Evolutionary conservation across 148 eudicot species (phyloP), one percentile per base, ranked within the genome.

Genomic region (Beta vulgaris): DNA sequence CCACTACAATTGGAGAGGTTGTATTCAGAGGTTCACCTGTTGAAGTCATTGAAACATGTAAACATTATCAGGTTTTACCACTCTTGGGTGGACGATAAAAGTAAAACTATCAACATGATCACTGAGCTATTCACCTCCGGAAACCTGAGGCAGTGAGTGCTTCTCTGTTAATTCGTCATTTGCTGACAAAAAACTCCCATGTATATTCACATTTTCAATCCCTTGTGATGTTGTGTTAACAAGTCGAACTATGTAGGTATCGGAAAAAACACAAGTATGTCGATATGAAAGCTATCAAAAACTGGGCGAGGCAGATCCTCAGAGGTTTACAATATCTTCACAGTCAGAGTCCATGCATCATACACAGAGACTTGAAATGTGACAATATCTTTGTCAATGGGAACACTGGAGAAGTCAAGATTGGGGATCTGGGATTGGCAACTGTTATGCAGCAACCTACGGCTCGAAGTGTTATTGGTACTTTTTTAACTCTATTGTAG

Each of bases 401-500:
- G 64, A 89, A 93, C 81, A 79, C 84, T 34, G 98, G 98, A 48
- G 86, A 88, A 79, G 88, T 93, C 40, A 93, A 93, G 77, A 87
- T 93, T 67, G 98, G 98, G 32, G 98, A 93, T 76, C 84, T 93
- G 25, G 98, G 98, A 57, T 80, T 93, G 83, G 98, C 97, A 6
- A 84, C 87, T 66, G 80, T 91, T 46, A 84, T 91, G 92, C 86
- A 82, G 75, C 87, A 71, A 54, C 83, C 91, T 79, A 83, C 82
- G 28, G 93, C 90, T 26, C 81, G 70, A 29, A 89, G 96, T 79
- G 91, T 89, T 51, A 90, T 93, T 71, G 97, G 96, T 92, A 84
- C 57, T 60, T 35, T 23, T 36, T 2, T 42, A 43, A 7, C 31
- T n/a, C 14, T 60, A 12, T 25, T 39, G 15, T 7, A 21, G 11